These are phyloP conservation scores for Trichothecium sympodiale DNA, from an alignment of 2,329 filamentous ascomycete genomes.

Conservation along the genomic window DNA sequence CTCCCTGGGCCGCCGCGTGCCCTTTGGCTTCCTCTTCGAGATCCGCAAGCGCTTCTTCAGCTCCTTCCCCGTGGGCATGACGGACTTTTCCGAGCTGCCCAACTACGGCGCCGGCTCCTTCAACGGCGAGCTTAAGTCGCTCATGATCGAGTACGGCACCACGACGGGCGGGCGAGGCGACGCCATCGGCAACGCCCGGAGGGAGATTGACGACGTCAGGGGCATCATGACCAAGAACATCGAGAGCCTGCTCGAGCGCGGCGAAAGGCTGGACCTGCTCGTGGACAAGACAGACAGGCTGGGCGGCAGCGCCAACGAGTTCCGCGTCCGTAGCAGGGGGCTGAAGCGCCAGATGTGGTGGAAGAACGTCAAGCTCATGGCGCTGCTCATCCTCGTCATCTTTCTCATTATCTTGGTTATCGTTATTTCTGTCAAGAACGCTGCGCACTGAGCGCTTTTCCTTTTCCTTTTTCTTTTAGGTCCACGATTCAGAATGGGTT, in stretches of 20 bases:
- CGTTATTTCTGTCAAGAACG: constrained; percentile 40
- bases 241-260: constrained; percentile 76
- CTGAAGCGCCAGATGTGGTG: constrained; percentile 96
- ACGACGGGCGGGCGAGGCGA: constrained; percentile 66
- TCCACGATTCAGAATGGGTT: too few species aligned
- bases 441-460: constrained; percentile 4
- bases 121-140: constrained; percentile 62
- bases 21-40: constrained; percentile 86
- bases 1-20: constrained; percentile 72
- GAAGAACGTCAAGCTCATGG: constrained; percentile 98
- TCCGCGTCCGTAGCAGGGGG: constrained; percentile 75
- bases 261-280: constrained; percentile 84
- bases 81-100: constrained; percentile 57
- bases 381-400: constrained; percentile 59
- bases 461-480: too few species aligned
- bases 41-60: constrained; percentile 79
- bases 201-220: constrained; percentile 84
- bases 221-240: constrained; percentile 97
- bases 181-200: constrained; percentile 70
- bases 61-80: constrained; percentile 40
- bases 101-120: constrained; percentile 86
- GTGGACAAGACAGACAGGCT: constrained; percentile 95
- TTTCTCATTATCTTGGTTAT: constrained; percentile 44
- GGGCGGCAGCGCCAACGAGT: constrained; percentile 80
- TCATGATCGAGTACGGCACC: constrained; percentile 80